These are phyloP conservation scores for Candida endomychidarum DNA, from an alignment of 805 yeast genomes.

Conservation along the genomic window DNA sequence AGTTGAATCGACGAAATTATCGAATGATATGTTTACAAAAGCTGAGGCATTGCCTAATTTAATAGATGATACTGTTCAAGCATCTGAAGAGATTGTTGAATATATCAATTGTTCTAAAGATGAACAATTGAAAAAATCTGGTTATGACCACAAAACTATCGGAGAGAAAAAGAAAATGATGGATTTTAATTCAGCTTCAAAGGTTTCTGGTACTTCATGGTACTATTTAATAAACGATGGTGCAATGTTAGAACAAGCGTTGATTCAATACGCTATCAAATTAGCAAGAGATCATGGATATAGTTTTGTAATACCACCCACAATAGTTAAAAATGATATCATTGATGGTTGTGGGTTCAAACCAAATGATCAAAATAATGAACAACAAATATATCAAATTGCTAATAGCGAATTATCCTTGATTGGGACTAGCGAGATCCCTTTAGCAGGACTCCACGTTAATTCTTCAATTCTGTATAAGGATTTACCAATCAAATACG, in stretches of 20 bases:
- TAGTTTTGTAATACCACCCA: constrained; percentile 74
- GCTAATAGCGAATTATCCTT: constrained; percentile 57
- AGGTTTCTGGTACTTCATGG: constrained; percentile 83
- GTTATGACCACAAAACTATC: constrained; percentile 66
- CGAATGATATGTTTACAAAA: constrained; percentile 34
- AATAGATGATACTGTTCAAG: constrained; percentile 48
- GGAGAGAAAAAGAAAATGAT: constrained; percentile 65
- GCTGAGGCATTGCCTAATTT: constrained; percentile 65
- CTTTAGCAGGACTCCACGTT: constrained; percentile 78
- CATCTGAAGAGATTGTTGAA: constrained; percentile 42
- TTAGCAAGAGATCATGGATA: constrained; percentile 70
- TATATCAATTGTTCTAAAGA: constrained; percentile 51
- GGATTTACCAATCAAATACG: constrained; percentile 56
- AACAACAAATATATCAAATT: constrained; percentile 77
- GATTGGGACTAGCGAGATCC: constrained; percentile 94
- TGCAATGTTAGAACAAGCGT: constrained; percentile 85
- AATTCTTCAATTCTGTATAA: constrained; percentile 44
- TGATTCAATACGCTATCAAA: constrained; percentile 73
- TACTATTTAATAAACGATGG: constrained; percentile 83
- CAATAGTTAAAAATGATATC: constrained; percentile 74
- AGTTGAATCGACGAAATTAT: constrained; percentile 22
- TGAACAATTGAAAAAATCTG: constrained; percentile 14
- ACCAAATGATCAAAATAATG: constrained; percentile 86
- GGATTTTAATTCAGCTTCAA: constrained; percentile 71
- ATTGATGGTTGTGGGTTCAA: constrained; percentile 91